Base-by-base conservation (phyloP, 2,329 filamentous ascomycete genomes). In the Elsinoe perseae region DNA sequence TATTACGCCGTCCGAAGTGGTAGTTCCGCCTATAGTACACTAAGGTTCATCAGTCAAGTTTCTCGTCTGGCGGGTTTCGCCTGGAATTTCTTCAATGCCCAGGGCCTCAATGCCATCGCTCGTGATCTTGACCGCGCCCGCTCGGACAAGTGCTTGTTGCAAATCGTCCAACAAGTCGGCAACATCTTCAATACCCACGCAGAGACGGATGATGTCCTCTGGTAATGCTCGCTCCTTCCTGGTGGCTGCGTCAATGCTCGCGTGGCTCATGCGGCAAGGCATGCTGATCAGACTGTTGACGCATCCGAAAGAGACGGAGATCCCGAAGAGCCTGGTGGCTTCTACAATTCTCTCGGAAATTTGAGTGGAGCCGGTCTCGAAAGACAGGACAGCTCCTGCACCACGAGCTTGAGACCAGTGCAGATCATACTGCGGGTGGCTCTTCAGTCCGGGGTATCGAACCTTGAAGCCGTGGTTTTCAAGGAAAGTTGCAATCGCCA, bases 181-280 rank as follows among this genome's bases (percentile, higher is more conserved):
- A 2, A 80, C 82, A 71, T 98, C 93, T 71, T 98, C 93, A 66
- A 98, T 98, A 44, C 93, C 93, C 43, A 98, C 90, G 68, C 93
- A 98, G 56, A 98, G 73, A 56, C 93, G 81, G 65, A 98, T 97
- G 59, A 98, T 86, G 70, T 98, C 93, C 73, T 98, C 93, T 9
- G 93, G 93, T 84, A 98, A 87, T 62, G 92, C 85, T 61, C 91
- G 81, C 74, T 95, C 90, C 65, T 83, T 79, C 63, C 93, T 80
- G 54, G 91, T 97, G 76, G 95, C 95, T 58, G 90, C 88, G 68
- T 97, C 93, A 67, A 98, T 98, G 69, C 89, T 95, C 36, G 93
- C 93, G 73, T 98, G 93, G 73, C 92, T 97, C 95, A 98, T 98
- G 66, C 92, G 90, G 75, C 93, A 98, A 7, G 93, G 92, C 92